A percentile compares a stretch with the other conserved stretches of the same genome.
Conservation (phyloP, 192 early-diverging fungal species). For the Phycomyces nitens region DNA sequence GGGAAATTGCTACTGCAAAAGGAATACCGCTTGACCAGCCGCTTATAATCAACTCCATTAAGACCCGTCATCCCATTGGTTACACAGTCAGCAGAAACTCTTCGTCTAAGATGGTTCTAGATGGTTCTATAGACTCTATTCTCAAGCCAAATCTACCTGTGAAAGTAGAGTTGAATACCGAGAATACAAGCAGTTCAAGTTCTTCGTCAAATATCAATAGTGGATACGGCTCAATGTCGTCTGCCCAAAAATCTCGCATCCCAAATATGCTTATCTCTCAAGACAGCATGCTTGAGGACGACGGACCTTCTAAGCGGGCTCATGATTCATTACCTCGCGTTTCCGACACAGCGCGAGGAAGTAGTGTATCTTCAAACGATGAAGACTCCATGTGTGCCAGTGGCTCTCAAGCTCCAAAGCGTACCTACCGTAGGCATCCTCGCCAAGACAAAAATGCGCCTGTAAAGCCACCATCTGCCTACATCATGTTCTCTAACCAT, state of each 20-base stretch:
- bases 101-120: background rate
- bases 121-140: background rate
- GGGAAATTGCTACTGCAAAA: conserved; percentile 26
- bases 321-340: no score
- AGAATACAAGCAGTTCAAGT: conserved; percentile 2
- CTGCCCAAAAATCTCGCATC: background rate
- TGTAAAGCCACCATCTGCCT: conserved; percentile 42
- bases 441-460: conserved; percentile 42
- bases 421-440: conserved; percentile 41
- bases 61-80: conserved; percentile 1
- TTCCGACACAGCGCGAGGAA: background rate
- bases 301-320: no score
- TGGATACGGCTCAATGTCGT: background rate
- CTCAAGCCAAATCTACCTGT: background rate
- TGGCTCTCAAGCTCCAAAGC: conserved; percentile 9
- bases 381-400: conserved; percentile 8
- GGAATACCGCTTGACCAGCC: conserved; percentile 21
- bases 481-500: conserved; percentile 43
- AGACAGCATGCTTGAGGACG: background rate
- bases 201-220: background rate
- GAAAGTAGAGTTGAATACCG: background rate
- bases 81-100: background rate
- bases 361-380: conserved; percentile 17
- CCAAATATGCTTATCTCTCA: background rate
- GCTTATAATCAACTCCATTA: conserved; percentile 13